Base-by-base conservation (phyloP, 768 basidiomycete genomes). In the Xerocomellus amylosporus region DNA sequence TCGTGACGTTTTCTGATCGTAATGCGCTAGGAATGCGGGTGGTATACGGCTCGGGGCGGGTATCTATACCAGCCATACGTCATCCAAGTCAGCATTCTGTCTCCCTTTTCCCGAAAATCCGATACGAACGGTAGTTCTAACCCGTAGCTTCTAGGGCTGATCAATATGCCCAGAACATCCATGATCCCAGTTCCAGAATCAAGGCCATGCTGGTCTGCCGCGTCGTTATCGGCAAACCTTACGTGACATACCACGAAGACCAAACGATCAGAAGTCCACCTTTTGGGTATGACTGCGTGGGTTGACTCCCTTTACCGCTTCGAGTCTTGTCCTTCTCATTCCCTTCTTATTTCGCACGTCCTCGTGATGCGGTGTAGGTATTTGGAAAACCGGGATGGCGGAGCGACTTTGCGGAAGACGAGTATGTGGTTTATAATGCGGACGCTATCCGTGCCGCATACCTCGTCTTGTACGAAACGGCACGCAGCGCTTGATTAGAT, bases 31-130 rank as follows among this genome's bases (percentile, higher is more conserved):
- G 36, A n/a, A 53, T n/a, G 55, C 44, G 2, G 1, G 5, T 9
- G 66, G 66, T 3, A 58, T 66, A 8, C 57, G 65, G 42, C 61
- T 67, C 3, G 67, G 67, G 1, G 64, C 64, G 12, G 66, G 66
- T 22, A 56, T 67, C 20, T 69, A 67, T 28, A 62, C 66, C 3
- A 66, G 51, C 14, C 39, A 38, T 8, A 22, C 56, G 1, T 64
- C 67, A 30, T 64, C 64, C 37, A 69, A 67, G 66, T 69, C 0
- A 49, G 55, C n/a, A 15, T 40, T 24, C 3, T 4, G 48, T 31
- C 37, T 46, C 20, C 33, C 24, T 20, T 36, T 28, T 34, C 3
- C 40, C 14, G 15, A 46, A 34, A 34, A 5, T 34, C 26, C n/a
- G 20, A 37, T n/a, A 3, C 4, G 2, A 30, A 5, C 4, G 1